Evolutionary conservation across 371 early-diverging fungal species (phyloP).

Genomic region (Rhizopus stolonifer): DNA sequence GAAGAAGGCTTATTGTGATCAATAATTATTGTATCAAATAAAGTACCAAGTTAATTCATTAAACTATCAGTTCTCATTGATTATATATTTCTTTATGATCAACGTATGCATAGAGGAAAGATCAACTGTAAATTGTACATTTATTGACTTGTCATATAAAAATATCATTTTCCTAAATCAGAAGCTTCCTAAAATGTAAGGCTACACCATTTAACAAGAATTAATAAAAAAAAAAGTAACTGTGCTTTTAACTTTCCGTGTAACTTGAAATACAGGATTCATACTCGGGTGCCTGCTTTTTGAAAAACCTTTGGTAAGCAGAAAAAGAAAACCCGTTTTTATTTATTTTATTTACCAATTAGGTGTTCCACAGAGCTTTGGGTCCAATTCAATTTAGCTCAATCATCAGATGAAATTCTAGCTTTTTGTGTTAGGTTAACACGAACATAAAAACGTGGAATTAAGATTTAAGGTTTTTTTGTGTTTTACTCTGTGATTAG

Average conservation of each 20-base stretch:
- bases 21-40: too few relatives aligned
- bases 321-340: too few relatives aligned
- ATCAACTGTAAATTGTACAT: too few relatives aligned
- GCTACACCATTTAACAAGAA: slow-evolving; percentile 68
- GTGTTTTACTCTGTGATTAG: slow-evolving; percentile 40
- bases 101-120: too few relatives aligned
- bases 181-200: slow-evolving; percentile 71
- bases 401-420: slow-evolving; percentile 39
- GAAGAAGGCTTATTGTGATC: slow-evolving; percentile 9
- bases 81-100: too few relatives aligned
- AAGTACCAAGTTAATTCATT: slow-evolving; percentile 22
- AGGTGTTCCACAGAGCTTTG: slow-evolving; percentile 76
- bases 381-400: slow-evolving; percentile 47
- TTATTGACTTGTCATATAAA: too few relatives aligned
- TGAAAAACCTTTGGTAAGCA: slow-evolving; percentile 13
- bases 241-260: slow-evolving; percentile 68
- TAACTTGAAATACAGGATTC: slow-evolving; percentile 73
- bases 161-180: slow-evolving; percentile 3
- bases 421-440: slow-evolving; percentile 85
- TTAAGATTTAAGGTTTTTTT: background rate
- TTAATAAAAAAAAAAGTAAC: background rate
- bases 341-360: slow-evolving; percentile 67
- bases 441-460: slow-evolving; percentile 38
- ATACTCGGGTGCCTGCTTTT: slow-evolving; percentile 67
- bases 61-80: too few relatives aligned